Conservation (phyloP, 1,139 yeast genomes). For the Lodderomyces metapsilosis region DNA sequence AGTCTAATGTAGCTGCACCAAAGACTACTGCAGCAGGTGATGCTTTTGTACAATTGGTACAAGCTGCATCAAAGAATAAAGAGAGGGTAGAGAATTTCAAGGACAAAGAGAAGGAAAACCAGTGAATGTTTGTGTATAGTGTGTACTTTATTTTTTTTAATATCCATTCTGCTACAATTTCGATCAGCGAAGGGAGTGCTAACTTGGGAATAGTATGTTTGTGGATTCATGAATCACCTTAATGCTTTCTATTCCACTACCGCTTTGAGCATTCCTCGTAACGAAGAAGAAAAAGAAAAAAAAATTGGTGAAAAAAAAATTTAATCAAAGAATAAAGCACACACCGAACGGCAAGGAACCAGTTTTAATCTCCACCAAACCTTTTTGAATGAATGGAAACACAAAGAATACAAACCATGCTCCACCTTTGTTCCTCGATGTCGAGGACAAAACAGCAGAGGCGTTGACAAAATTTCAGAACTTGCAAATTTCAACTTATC, state of each 20-base stretch:
- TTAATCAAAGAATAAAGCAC: too few relatives aligned
- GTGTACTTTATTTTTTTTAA: too few relatives aligned
- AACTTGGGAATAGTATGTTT: too few relatives aligned
- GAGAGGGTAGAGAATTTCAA: slow-evolving; percentile 50
- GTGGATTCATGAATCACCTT: too few relatives aligned
- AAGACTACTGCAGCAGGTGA: slow-evolving; percentile 25
- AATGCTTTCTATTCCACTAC: too few relatives aligned
- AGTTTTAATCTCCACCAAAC: neutral
- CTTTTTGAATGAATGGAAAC: neutral
- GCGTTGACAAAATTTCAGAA: slow-evolving; percentile 60
- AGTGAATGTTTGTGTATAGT: neutral
- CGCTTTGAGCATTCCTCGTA: too few relatives aligned
- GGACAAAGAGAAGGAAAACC: too few relatives aligned
- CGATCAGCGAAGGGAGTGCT: too few relatives aligned
- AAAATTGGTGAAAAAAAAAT: too few relatives aligned
- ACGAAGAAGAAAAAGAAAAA: too few relatives aligned
- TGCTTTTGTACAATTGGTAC: slow-evolving; percentile 73
- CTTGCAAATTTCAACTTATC: slow-evolving; percentile 60
- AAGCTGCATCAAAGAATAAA: slow-evolving; percentile 66
- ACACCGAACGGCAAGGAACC: too few relatives aligned
- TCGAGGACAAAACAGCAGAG: slow-evolving; percentile 65
- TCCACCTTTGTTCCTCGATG: slow-evolving; percentile 42
- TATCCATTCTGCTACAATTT: too few relatives aligned
- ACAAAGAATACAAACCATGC: neutral
- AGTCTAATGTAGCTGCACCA: slow-evolving; percentile 13